A percentile compares a stretch with the other conserved stretches of the same genome.
Conservation (phyloP, 1,284 basidiomycete genomes). For the Porogramme epimiltina region DNA sequence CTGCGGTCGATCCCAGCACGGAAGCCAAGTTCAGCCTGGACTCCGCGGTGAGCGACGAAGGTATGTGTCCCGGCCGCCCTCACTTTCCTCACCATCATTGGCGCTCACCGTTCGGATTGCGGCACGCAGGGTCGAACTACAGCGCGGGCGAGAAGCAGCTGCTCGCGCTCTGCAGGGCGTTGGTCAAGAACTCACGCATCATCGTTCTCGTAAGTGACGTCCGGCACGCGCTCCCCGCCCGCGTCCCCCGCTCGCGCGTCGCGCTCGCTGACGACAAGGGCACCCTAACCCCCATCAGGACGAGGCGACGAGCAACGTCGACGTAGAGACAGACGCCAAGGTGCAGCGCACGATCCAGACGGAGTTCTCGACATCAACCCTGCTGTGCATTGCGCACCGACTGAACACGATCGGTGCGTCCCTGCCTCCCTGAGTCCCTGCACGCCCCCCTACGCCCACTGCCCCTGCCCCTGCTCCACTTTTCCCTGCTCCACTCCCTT, state of each 20-base stretch:
- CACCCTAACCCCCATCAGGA: conserved; percentile 38
- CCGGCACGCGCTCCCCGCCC: conserved; percentile 3
- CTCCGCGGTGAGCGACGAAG: conserved; percentile 64
- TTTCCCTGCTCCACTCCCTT: too few species aligned
- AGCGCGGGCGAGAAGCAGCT: conserved; percentile 81
- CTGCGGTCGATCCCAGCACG: conserved; percentile 43
- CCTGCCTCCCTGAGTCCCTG: too few species aligned
- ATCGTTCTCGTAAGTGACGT: conserved; percentile 60
- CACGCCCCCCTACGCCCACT: too few species aligned
- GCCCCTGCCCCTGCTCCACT: too few species aligned
- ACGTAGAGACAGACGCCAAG: conserved; percentile 80
- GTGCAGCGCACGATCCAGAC: conserved; percentile 75
- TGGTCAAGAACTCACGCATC: conserved; percentile 71
- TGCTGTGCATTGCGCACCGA: conserved; percentile 78
- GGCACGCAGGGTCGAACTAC: conserved; percentile 68
- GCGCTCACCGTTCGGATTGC: too few species aligned
- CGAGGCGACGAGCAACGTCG: conserved; percentile 84
- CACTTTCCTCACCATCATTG: too few species aligned
- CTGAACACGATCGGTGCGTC: conserved; percentile 71
- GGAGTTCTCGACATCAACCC: conserved; percentile 63
- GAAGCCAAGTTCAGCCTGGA: conserved; percentile 72
- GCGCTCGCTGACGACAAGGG: not conserved
- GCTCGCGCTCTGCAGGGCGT: conserved; percentile 70
- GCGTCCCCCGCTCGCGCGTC: too few species aligned
- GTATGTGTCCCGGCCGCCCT: conserved; percentile 37